phyloP scores from a whole-genome alignment of 1,284 basidiomycete genomes.

The Moniliophthora roreri region DNA sequence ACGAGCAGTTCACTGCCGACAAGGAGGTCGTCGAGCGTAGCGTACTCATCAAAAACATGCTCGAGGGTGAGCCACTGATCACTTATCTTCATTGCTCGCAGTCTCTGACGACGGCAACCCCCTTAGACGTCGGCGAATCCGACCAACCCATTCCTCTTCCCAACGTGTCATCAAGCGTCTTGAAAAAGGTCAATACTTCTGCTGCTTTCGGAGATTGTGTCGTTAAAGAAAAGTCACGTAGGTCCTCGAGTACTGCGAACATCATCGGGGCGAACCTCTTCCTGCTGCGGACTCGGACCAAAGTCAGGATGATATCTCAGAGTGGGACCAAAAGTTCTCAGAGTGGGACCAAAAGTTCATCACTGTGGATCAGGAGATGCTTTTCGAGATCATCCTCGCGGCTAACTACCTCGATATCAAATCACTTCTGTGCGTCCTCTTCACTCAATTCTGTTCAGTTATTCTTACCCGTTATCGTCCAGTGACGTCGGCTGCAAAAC shows the following conservation, averaged over 20 bases:
- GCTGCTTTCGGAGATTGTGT: too few relatives aligned
- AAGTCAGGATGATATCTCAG: conserved; percentile 87
- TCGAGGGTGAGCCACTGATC: conserved; percentile 1
- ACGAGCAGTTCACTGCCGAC: conserved; percentile 5
- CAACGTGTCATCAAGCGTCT: conserved; percentile 93
- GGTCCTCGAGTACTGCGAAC: conserved; percentile 99
- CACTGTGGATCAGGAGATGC: conserved; percentile 94
- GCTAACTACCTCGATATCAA: conserved; percentile 99
- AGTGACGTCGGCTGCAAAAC: conserved; percentile 99
- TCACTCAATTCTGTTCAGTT: background rate
- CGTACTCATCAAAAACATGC: conserved; percentile 4
- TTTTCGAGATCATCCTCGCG: conserved; percentile 99
- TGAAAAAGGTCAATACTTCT: conserved; percentile 78
- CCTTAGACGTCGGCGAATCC: conserved; percentile 86
- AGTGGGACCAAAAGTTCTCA: conserved; percentile 94
- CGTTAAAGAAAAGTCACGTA: conserved; percentile 28
- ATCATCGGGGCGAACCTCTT: conserved; percentile 94
- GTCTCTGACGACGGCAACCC: too few relatives aligned
- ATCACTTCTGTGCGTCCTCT: conserved; percentile 79
- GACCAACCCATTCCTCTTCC: conserved; percentile 94
- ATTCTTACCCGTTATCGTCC: conserved; percentile 9
- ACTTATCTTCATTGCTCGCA: conserved; percentile 2
- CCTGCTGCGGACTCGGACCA: conserved; percentile 83
- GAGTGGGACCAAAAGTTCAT: conserved; percentile 99
- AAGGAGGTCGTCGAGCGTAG: conserved; percentile 5